Base-by-base conservation (phyloP, 176 grass and related monocot genomes). In the Panicum miliaceum region DNA sequence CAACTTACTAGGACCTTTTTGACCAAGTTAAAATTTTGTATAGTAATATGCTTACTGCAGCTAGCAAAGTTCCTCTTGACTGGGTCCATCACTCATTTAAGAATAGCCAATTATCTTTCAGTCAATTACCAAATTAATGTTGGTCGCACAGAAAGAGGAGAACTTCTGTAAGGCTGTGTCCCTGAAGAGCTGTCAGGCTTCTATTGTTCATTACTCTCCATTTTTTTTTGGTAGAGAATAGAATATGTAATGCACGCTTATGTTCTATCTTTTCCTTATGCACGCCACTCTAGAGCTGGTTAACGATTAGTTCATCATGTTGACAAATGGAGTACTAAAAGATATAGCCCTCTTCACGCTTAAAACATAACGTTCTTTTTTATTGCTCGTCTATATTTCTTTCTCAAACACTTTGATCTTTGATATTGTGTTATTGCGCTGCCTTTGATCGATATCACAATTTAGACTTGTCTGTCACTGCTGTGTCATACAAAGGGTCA, bases 1-100 rank as follows among this genome's bases (percentile, higher is more conserved):
- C 73, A 77, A n/a, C 79, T 82, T 38, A 46, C 47, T 32, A 46
- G 57, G 22, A 46, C 37, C 32, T 82, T 58, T 58, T 86, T 78
- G 57, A 82, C 58, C 0, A 2, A 74, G 26, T 71, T 82, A 66
- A 48, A 64, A 12, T 65, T 71, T 57, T 9, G 22, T 61, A 48
- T 35, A 74, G 18, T 67, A 42, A 8, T 57, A 65, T 90, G 79
- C 40, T 23, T 27, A 16, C 68, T 72, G 18, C 64, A 48, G 47
- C 25, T 58, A 70, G 40, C n/a, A 23, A 32, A 59, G 40, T 86
- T 86, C 48, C 37, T 78, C 43, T 83, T 38, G 65, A 40, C 50
- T 3, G 47, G 78, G 14, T 60, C 58, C 23, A 38, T 4, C 6
- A 14, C 54, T 69, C 71, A 73, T 46, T 54, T 35, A 29, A 7